Percentiles rank a stretch among this genome's conserved stretches.
These are phyloP conservation scores for Antarctomyces pellizariae DNA, from an alignment of 495 filamentous ascomycete genomes.

Conservation along the genomic window DNA sequence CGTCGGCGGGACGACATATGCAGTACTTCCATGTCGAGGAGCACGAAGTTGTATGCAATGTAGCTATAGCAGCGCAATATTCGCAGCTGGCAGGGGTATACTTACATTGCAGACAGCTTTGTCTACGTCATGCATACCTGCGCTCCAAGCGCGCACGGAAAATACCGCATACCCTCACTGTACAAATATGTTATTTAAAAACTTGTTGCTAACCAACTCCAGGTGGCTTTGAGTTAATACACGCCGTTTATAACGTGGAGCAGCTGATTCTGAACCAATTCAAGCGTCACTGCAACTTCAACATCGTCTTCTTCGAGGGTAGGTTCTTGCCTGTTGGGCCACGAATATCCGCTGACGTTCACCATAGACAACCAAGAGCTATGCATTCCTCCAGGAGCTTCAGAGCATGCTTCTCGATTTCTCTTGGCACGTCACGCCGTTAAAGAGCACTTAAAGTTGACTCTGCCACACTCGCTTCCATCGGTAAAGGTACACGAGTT, in stretches of 20 bases:
- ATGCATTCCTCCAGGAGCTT: slow-evolving; percentile 18
- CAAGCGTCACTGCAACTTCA: slow-evolving; percentile 39
- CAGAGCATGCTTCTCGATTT: slow-evolving; percentile 22
- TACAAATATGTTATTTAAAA: no score
- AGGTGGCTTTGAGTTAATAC: slow-evolving; percentile 47
- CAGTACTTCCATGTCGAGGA: no score
- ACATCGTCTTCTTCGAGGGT: slow-evolving; percentile 41
- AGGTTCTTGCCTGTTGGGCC: slow-evolving; percentile 5
- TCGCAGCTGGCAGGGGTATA: no score
- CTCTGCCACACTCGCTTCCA: slow-evolving; percentile 4
- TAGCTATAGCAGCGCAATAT: no score
- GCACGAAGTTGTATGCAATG: no score
- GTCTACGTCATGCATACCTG: no score
- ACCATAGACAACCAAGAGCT: slow-evolving; percentile 17
- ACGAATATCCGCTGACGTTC: slow-evolving; percentile 1
- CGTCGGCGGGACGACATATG: no score
- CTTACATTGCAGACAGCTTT: no score
- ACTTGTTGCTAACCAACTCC: not conserved
- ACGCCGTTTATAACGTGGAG: slow-evolving; percentile 45
- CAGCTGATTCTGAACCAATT: slow-evolving; percentile 31
- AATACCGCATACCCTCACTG: no score
- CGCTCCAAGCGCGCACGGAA: no score
- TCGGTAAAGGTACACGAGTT: slow-evolving; percentile 20
- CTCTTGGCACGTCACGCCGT: slow-evolving; percentile 34
- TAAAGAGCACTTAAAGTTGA: slow-evolving; percentile 31